Percentiles rank a stretch among this genome's conserved stretches.
phyloP scores from a whole-genome alignment of 176 grass and related monocot genomes.

The Rhynchospora breviuscula region DNA sequence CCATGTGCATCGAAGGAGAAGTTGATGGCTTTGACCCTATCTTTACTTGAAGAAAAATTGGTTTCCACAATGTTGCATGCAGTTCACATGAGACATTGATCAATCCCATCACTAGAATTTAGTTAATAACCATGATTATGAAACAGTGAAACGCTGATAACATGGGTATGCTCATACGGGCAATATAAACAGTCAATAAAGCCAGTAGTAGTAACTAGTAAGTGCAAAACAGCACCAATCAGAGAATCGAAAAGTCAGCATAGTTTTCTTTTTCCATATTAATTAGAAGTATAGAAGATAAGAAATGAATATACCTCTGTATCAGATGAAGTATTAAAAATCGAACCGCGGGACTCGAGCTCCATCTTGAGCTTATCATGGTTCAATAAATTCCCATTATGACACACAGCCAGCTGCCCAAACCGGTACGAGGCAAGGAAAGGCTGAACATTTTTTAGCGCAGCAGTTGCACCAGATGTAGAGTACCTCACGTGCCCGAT shows the following conservation, averaged over 20 bases:
- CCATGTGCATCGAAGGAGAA: too few species aligned
- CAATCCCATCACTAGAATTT: not conserved
- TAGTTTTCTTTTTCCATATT: not conserved
- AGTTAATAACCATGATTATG: not conserved
- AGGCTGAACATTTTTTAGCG: conserved; percentile 72
- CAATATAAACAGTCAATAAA: not conserved
- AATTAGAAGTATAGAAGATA: not conserved
- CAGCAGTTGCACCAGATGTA: conserved; percentile 47
- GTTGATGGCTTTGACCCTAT: too few species aligned
- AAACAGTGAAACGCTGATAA: not conserved
- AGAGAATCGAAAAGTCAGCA: not conserved
- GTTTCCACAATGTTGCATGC: not conserved
- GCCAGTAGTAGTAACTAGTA: not conserved
- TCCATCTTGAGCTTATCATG: conserved; percentile 47
- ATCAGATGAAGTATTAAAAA: conserved; percentile 89
- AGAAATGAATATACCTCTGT: conserved; percentile 43
- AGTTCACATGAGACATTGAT: not conserved
- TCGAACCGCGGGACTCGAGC: conserved; percentile 75
- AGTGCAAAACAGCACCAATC: not conserved
- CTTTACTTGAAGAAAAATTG: too few species aligned
- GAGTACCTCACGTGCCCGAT: conserved; percentile 87
- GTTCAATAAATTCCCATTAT: conserved; percentile 91
- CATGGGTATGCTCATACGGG: not conserved
- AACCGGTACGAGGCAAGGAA: conserved; percentile 85
- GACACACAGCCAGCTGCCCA: conserved; percentile 68